These are phyloP conservation scores for Hypoxylon sp. DNA, from an alignment of 2,329 filamentous ascomycete species.

Conservation along the genomic window DNA sequence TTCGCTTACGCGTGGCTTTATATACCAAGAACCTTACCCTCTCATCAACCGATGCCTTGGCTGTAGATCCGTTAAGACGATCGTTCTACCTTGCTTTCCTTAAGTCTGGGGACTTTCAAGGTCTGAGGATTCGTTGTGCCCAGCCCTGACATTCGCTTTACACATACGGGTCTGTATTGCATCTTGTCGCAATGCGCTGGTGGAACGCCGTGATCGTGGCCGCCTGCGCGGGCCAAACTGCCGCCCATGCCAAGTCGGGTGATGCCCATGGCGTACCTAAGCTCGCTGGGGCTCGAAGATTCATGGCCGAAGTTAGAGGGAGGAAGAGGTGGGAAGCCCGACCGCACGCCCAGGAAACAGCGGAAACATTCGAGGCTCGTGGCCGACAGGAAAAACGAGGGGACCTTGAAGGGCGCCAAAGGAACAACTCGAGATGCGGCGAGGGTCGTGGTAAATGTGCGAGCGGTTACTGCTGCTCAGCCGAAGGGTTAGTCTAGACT, in stretches of 20 bases:
- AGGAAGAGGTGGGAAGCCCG: slow-evolving; percentile 47
- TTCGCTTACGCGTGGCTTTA: slow-evolving; percentile 40
- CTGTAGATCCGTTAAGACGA: slow-evolving; percentile 30
- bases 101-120: slow-evolving; percentile 20
- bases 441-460: slow-evolving; percentile 48
- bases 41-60: slow-evolving; percentile 28
- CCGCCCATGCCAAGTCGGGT: slow-evolving; percentile 48
- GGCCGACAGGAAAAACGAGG: slow-evolving; percentile 28
- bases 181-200: slow-evolving; percentile 47
- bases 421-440: slow-evolving; percentile 48
- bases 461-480: slow-evolving; percentile 53
- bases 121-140: slow-evolving; percentile 27
- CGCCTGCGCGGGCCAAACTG: slow-evolving; percentile 47
- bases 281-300: slow-evolving; percentile 50
- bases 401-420: slow-evolving; percentile 48
- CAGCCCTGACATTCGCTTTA: slow-evolving; percentile 34
- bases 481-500: slow-evolving; percentile 50
- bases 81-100: slow-evolving; percentile 19
- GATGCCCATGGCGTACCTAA: slow-evolving; percentile 46
- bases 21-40: slow-evolving; percentile 24
- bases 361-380: slow-evolving; percentile 22
- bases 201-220: slow-evolving; percentile 46
- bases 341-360: slow-evolving; percentile 23
- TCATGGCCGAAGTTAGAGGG: slow-evolving; percentile 48
- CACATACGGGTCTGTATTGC: slow-evolving; percentile 20